These are phyloP conservation scores for Podaxis mareebaensis DNA, from an alignment of 768 basidiomycete genomes.

Conservation along the genomic window DNA sequence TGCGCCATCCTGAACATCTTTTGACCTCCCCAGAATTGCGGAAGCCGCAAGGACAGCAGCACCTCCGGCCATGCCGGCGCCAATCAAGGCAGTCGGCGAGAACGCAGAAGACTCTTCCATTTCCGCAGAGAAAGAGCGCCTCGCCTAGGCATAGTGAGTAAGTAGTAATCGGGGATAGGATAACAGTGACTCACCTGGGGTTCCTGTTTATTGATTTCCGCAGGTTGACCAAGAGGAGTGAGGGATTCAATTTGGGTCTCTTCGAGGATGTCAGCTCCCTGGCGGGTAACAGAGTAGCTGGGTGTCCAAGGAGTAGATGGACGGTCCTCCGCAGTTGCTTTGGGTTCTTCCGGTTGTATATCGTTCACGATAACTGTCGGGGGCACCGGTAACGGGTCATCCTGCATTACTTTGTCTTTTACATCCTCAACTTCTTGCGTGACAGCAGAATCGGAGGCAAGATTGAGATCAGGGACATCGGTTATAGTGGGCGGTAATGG, in stretches of 20 bases:
- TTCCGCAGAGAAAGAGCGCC: slow-evolving; percentile 7
- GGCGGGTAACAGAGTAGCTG: slow-evolving; percentile 23
- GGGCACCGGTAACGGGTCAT: neutral
- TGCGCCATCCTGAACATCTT: neutral
- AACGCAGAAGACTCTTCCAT: slow-evolving; percentile 5
- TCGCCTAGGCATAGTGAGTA: neutral
- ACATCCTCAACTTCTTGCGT: neutral
- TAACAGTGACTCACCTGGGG: neutral
- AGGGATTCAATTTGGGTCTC: slow-evolving; percentile 9
- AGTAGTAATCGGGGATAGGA: neutral
- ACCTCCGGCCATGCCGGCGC: slow-evolving; percentile 5
- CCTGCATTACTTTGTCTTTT: neutral
- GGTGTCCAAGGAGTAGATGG: slow-evolving; percentile 21
- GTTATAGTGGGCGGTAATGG: neutral
- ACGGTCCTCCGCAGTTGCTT: slow-evolving; percentile 12
- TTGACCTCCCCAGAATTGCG: slow-evolving; percentile 1
- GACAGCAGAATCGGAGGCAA: neutral
- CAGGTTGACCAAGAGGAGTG: neutral
- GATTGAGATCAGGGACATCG: neutral
- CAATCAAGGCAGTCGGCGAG: slow-evolving; percentile 10
- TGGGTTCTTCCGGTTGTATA: neutral
- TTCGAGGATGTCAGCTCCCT: slow-evolving; percentile 17
- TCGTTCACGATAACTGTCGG: neutral
- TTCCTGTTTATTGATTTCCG: neutral
- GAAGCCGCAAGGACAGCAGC: slow-evolving; percentile 6